Evolutionary conservation across 2,329 filamentous ascomycete species (phyloP), one percentile per base, ranked within the genome.

Genomic region (Pseudogymnoascus sp.): DNA sequence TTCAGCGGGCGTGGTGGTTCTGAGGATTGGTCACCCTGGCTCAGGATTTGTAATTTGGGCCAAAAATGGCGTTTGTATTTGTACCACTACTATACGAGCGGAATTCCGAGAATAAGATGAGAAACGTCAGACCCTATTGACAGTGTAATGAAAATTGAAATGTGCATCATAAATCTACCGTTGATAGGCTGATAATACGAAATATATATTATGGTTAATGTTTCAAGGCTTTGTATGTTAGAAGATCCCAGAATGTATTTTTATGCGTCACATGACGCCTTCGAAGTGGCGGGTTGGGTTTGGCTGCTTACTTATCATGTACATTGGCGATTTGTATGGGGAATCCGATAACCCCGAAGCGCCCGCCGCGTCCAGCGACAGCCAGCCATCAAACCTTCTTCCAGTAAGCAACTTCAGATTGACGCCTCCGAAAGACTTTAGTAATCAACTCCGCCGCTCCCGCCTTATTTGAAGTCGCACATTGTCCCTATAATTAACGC

Each of bases 11-110:
- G 28, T 31, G 31, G 49, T 55, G 45, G 25, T 52, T 55, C 49
- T 33, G n/a, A 55, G 49, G 49, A 55, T 55, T 55, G 49, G 49
- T 55, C 49, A 55, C 49, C 49, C 49, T 7, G 49, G 49, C 49
- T 33, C 33, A 33, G 49, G 49, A 55, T 55, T 55, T 55, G 49
- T 55, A 55, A 55, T 55, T 55, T 55, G n/a, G 49, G 49, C 49
- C 49, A 55, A 55, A 55, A 55, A 55, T 55, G 49, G 49, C 49
- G 49, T 55, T 55, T 55, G 28, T 55, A 52, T n/a, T 55, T 55
- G 49, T 55, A 55, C 49, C 49, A 55, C 49, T 55, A 18, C 18
- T 18, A 18, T 55, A 55, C n/a, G n/a, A 55, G n/a, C 49, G 49
- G 49, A 33, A 33, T 33, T 55, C 49, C 49, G 49, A 55, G 49